Conservation (phyloP, 2,329 filamentous ascomycete genomes). For the Calonectria crousiana region DNA sequence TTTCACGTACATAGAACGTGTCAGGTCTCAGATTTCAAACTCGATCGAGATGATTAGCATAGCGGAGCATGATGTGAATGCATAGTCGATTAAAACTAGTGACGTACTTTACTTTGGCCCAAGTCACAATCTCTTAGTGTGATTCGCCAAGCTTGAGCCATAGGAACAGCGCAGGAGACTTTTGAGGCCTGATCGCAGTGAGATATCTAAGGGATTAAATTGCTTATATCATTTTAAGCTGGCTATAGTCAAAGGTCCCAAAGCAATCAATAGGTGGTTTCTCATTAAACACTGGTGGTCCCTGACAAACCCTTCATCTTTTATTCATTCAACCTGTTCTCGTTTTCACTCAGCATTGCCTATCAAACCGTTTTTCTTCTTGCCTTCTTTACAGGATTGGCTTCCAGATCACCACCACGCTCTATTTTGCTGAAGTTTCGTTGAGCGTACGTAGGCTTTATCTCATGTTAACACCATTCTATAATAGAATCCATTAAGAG, state of each 20-base stretch:
- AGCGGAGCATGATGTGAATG: neutral
- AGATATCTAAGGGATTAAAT: neutral
- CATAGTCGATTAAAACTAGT: neutral
- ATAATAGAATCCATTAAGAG: neutral
- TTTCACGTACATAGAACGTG: too few species aligned
- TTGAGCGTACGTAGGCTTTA: neutral
- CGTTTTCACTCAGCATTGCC: neutral
- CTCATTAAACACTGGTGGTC: neutral
- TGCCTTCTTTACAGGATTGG: neutral
- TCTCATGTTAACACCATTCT: neutral
- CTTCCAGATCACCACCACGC: too few species aligned
- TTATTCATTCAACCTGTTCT: neutral
- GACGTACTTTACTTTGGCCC: neutral
- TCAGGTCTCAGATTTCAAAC: neutral
- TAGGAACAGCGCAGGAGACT: neutral
- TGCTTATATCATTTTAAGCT: neutral
- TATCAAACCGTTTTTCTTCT: neutral
- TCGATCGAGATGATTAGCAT: neutral
- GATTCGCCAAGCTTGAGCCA: neutral
- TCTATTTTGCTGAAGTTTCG: neutral
- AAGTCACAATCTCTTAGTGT: neutral
- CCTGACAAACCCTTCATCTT: neutral
- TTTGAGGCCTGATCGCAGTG: neutral
- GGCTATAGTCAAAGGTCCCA: neutral
- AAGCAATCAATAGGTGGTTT: neutral